phyloP scores from a whole-genome alignment of 2,329 filamentous ascomycete genomes.

The Venturia carpophila region DNA sequence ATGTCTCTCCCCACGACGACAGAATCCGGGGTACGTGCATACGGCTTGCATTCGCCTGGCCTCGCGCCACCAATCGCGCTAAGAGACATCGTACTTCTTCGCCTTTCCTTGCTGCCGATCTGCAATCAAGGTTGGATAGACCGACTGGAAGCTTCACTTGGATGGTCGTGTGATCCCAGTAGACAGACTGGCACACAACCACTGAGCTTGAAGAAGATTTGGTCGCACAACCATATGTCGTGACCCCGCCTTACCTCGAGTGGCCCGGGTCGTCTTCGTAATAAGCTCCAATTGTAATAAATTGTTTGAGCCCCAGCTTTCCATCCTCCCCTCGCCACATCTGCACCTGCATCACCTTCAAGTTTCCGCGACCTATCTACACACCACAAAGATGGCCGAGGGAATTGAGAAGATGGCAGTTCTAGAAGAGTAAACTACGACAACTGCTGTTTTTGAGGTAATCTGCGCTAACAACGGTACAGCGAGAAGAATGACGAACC shows the following conservation, averaged over 20 bases:
- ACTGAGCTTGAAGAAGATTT: neutral
- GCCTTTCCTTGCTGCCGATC: neutral
- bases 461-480: neutral
- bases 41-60: neutral
- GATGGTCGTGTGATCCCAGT: neutral
- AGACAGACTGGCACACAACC: neutral
- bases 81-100: neutral
- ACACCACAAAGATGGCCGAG: neutral
- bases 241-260: neutral
- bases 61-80: neutral
- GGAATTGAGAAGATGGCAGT: neutral
- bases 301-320: neutral
- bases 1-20: neutral
- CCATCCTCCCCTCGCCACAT: neutral
- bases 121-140: neutral
- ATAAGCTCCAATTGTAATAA: neutral
- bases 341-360: neutral
- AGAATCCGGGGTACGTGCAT: conserved; percentile 2
- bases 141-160: neutral
- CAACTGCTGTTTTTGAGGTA: too few species aligned
- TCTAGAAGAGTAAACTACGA: neutral
- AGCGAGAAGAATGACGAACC: neutral
- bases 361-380: neutral
- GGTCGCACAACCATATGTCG: neutral
- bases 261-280: neutral